A percentile compares a stretch with the other conserved stretches of the same genome.
phyloP scores from a whole-genome alignment of 139 green algal genomes.

The Chlorella sp. region DNA sequence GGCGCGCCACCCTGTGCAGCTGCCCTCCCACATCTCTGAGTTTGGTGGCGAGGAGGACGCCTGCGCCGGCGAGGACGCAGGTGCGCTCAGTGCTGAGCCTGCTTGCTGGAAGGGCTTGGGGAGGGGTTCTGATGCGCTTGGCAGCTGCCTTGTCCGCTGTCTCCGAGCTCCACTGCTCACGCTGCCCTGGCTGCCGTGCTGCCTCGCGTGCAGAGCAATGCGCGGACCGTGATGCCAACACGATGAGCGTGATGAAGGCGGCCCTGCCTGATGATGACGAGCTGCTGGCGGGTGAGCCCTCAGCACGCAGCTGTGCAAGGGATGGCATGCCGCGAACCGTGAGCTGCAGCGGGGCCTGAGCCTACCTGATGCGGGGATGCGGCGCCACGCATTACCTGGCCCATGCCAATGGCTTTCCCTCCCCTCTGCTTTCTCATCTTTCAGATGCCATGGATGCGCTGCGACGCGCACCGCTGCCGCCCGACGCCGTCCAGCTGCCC shows the following conservation, averaged over 20 bases:
- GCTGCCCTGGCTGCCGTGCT: not conserved
- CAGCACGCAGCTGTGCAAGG: no score
- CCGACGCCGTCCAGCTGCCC: conserved; percentile 38
- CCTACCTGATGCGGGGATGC: no score
- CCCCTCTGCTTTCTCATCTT: no score
- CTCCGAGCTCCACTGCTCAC: no score
- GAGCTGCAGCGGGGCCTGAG: no score
- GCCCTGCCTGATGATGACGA: conserved; percentile 39
- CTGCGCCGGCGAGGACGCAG: not conserved
- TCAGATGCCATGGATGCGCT: conserved; percentile 1
- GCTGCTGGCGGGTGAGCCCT: not conserved
- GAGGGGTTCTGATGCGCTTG: not conserved
- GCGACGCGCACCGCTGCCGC: conserved; percentile 15
- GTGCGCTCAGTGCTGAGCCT: not conserved
- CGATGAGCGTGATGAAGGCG: conserved; percentile 42
- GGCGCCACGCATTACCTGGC: no score
- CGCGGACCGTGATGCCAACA: conserved; percentile 15
- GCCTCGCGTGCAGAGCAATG: not conserved
- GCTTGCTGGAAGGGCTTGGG: no score
- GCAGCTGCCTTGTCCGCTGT: no score
- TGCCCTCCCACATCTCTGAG: conserved; percentile 59
- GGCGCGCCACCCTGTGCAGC: conserved; percentile 6
- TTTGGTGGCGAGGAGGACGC: conserved; percentile 47
- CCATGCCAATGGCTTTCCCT: no score
- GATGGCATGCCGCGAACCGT: no score